Conservation (phyloP, 1,139 yeast genomes). For the Diutina scorzettiae region DNA sequence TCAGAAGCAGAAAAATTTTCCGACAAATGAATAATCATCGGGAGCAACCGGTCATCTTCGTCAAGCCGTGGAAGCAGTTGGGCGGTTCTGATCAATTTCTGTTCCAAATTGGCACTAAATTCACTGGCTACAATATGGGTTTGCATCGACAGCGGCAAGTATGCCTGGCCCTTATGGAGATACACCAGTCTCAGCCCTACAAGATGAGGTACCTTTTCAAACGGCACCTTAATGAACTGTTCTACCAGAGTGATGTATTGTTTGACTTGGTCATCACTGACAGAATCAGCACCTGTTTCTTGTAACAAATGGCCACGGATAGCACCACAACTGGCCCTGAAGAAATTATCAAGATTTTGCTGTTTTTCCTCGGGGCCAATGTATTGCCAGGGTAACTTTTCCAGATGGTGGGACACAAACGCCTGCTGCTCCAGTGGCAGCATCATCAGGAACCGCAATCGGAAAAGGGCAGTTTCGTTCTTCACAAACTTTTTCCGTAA, state of each 20-base stretch:
- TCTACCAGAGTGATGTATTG: constrained; percentile 37
- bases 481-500: constrained; percentile 66
- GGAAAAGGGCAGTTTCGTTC: constrained; percentile 66
- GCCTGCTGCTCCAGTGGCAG: constrained; percentile 60
- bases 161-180: constrained; percentile 61
- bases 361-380: constrained; percentile 53
- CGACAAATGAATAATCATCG: constrained; percentile 68
- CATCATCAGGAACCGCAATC: constrained; percentile 53
- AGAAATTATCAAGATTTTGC: constrained; percentile 37
- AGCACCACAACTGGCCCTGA: constrained; percentile 35
- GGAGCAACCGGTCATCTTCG: constrained; percentile 83
- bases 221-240: constrained; percentile 69
- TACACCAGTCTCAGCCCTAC: constrained; percentile 60
- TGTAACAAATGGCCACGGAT: constrained; percentile 20
- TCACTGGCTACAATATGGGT: constrained; percentile 9
- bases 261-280: constrained; percentile 31
- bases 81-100: constrained; percentile 54
- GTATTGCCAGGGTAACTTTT: constrained; percentile 59
- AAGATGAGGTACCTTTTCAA: constrained; percentile 71
- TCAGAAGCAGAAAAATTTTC: constrained; percentile 39
- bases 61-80: constrained; percentile 75
- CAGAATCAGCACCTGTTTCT: constrained; percentile 18
- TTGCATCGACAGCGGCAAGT: constrained; percentile 76
- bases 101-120: constrained; percentile 42
- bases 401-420: constrained; percentile 44